Evolutionary conservation across 2,329 filamentous ascomycete species (phyloP).

Genomic region (Phialemonium atrogriseum): DNA sequence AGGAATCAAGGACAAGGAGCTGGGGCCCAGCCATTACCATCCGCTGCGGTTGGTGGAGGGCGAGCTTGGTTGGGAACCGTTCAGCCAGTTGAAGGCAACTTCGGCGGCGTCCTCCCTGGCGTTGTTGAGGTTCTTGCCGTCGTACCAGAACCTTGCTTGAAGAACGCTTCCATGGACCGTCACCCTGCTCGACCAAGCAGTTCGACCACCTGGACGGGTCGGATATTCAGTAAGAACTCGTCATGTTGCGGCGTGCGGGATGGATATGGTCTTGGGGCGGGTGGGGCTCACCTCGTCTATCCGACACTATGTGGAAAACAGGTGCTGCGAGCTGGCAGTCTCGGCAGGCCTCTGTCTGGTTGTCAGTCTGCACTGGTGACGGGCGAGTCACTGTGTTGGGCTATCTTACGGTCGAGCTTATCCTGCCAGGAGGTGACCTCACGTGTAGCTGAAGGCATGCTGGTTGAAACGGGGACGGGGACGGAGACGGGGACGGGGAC

Average conservation of each 20-base stretch:
- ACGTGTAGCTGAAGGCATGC: no score
- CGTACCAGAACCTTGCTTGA: constrained; percentile 82
- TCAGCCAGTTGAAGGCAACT: constrained; percentile 57
- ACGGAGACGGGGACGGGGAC: no score
- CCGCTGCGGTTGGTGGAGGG: constrained; percentile 27
- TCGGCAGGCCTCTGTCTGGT: constrained; percentile 19
- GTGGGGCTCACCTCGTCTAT: constrained; percentile 22
- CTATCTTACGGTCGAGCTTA: constrained; percentile 19
- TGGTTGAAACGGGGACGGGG: no score
- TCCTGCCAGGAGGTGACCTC: constrained; percentile 25
- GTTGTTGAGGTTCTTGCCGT: constrained; percentile 79
- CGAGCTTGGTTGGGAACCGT: constrained; percentile 29
- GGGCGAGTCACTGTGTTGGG: not conserved
- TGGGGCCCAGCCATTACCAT: constrained; percentile 18
- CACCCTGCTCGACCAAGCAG: constrained; percentile 81
- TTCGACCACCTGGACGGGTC: constrained; percentile 61
- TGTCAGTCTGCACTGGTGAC: not conserved
- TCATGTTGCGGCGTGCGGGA: no score
- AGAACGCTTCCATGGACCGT: constrained; percentile 58
- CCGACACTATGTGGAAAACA: constrained; percentile 23
- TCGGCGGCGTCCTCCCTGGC: constrained; percentile 89
- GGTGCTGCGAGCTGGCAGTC: constrained; percentile 19
- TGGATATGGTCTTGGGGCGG: no score
- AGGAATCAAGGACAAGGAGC: not conserved
- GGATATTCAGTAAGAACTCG: no score